These are phyloP conservation scores for Striga asiatica DNA, from an alignment of 257 asterid species.

Conservation along the genomic window DNA sequence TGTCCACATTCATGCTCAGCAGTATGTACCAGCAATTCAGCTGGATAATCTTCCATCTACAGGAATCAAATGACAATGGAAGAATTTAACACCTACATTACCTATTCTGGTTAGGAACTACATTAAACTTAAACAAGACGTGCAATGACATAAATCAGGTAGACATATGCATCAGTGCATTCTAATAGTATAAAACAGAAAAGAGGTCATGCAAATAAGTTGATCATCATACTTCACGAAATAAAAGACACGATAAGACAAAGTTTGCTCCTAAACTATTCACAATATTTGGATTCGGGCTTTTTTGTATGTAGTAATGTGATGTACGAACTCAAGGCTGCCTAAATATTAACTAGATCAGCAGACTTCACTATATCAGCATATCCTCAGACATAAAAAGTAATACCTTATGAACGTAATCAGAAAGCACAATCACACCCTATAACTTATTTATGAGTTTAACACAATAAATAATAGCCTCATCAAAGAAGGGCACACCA, in stretches of 20 bases:
- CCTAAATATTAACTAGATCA: slow-evolving; percentile 7
- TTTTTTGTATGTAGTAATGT: neutral
- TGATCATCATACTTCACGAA: neutral
- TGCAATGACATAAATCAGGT: slow-evolving; percentile 1
- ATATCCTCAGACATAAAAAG: neutral
- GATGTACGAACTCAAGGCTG: neutral
- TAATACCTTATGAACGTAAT: neutral
- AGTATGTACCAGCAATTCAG: slow-evolving; percentile 45
- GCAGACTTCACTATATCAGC: neutral
- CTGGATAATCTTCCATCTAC: slow-evolving; percentile 77
- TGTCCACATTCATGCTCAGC: slow-evolving; percentile 27
- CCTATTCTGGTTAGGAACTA: slow-evolving; percentile 1
- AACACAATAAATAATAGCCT: neutral
- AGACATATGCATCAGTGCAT: neutral
- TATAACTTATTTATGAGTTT: neutral
- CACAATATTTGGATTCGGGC: neutral
- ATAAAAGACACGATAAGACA: neutral
- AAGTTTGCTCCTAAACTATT: neutral
- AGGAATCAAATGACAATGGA: slow-evolving; percentile 17
- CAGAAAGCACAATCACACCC: neutral
- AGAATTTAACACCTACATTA: slow-evolving; percentile 19
- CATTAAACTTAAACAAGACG: slow-evolving; percentile 5
- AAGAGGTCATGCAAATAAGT: neutral
- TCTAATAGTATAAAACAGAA: slow-evolving; percentile 8
- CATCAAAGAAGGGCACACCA: neutral